Evolutionary conservation across 75 land plant species (phyloP).

Genomic region (Sequoiadendron giganteum): DNA sequence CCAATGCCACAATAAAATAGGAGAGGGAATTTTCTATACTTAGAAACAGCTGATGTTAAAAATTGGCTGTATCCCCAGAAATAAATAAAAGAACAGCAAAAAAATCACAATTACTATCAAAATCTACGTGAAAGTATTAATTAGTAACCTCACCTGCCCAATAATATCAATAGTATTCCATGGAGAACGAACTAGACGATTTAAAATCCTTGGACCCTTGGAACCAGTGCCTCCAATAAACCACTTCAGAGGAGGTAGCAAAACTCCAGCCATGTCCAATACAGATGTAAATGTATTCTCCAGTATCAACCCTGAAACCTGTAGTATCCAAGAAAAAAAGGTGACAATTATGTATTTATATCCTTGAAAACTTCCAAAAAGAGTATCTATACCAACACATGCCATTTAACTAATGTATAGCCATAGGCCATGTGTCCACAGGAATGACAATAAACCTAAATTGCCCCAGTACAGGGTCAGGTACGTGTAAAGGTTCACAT

Average conservation of each 20-base stretch:
- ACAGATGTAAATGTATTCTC: constrained; percentile 99
- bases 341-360: background rate
- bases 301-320: constrained; percentile 87
- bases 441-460: background rate
- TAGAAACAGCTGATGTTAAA: background rate
- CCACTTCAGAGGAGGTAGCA: constrained; percentile 85
- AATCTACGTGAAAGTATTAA: background rate
- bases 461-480: too few species aligned
- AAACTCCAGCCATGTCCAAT: constrained; percentile 94
- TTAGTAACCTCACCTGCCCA: constrained; percentile 49
- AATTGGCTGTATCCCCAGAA: background rate
- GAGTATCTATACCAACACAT: background rate
- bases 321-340: constrained; percentile 10
- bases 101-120: background rate
- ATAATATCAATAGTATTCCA: constrained; percentile 92
- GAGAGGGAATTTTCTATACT: background rate
- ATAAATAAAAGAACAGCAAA: background rate
- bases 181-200: constrained; percentile 92
- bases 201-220: constrained; percentile 73
- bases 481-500: too few species aligned
- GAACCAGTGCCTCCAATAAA: constrained; percentile 81
- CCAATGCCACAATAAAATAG: background rate
- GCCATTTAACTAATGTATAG: background rate
- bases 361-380: background rate
- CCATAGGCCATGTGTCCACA: background rate